phyloP scores from a whole-genome alignment of 257 asterid species.

The Asclepias syriaca region DNA sequence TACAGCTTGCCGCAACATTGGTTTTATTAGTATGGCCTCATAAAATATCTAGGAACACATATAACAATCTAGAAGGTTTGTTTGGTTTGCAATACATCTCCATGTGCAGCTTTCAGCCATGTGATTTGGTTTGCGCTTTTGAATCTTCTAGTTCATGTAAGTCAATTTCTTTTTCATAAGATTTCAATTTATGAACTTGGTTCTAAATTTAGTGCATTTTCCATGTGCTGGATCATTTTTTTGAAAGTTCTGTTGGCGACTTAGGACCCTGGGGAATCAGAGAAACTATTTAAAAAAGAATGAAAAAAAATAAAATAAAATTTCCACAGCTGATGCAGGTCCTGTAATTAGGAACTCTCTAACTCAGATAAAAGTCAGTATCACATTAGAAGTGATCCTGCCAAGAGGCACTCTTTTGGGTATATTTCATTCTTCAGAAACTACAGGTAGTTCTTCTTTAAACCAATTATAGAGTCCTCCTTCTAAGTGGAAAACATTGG shows the following conservation, averaged over 20 bases:
- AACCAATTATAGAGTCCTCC: slow-evolving; percentile 81
- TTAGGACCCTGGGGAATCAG: neutral
- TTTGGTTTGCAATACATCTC: neutral
- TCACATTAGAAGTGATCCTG: neutral
- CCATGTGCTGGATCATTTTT: neutral
- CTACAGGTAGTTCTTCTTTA: slow-evolving; percentile 70
- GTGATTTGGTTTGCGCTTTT: slow-evolving; percentile 1
- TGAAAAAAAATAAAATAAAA: neutral
- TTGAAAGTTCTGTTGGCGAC: neutral
- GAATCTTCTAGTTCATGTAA: neutral
- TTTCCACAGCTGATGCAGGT: neutral
- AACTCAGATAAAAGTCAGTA: neutral
- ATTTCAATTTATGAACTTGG: neutral
- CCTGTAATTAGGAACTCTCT: neutral
- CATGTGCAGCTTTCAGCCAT: neutral
- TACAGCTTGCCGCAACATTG: neutral
- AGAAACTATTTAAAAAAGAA: neutral
- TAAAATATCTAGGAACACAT: neutral
- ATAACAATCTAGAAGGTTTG: neutral
- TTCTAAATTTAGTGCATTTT: neutral
- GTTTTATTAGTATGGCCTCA: neutral
- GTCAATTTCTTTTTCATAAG: neutral
- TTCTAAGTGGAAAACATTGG: slow-evolving; percentile 74
- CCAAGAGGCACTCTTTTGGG: slow-evolving; percentile 1
- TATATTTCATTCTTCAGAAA: slow-evolving; percentile 40